Percentiles rank a stretch among this genome's conserved stretches.
These are phyloP conservation scores for Gossypium thurberi DNA, from an alignment of 345 rosid genomes.

Conservation along the genomic window DNA sequence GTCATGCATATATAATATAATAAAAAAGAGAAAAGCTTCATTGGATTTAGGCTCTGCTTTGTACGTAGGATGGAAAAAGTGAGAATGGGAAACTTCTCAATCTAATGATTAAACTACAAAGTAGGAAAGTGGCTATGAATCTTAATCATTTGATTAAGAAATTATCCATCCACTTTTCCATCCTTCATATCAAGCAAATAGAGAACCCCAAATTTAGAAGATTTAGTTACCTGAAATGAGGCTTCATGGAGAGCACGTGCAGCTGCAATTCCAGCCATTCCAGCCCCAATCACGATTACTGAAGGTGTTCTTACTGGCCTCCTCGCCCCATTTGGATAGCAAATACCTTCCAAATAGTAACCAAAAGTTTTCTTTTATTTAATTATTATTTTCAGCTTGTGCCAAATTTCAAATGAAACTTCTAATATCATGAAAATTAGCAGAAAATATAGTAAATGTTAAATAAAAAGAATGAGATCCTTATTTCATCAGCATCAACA, in stretches of 20 bases:
- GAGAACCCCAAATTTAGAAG: background rate
- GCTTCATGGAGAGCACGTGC: constrained; percentile 91
- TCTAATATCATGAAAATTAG: background rate
- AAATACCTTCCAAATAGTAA: constrained; percentile 30
- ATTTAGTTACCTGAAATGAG: constrained; percentile 55
- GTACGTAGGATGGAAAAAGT: too few relatives aligned
- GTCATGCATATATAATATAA: background rate
- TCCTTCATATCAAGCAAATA: too few relatives aligned
- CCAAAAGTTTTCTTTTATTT: background rate
- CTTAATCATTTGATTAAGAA: too few relatives aligned
- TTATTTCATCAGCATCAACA: background rate
- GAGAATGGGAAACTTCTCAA: too few relatives aligned
- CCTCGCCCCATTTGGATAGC: constrained; percentile 49
- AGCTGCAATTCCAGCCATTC: constrained; percentile 86
- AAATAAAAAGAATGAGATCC: background rate
- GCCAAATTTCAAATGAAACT: background rate
- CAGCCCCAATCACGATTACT: constrained; percentile 84
- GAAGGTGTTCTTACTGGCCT: constrained; percentile 65
- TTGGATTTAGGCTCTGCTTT: too few relatives aligned
- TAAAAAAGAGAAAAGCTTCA: background rate
- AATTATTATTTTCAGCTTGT: background rate
- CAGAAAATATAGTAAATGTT: background rate
- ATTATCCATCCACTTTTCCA: too few relatives aligned
- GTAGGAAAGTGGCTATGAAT: too few relatives aligned
- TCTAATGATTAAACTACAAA: too few relatives aligned